phyloP scores from a whole-genome alignment of 129 eudicot genomes.

The Chrysanthemum seticuspe region DNA sequence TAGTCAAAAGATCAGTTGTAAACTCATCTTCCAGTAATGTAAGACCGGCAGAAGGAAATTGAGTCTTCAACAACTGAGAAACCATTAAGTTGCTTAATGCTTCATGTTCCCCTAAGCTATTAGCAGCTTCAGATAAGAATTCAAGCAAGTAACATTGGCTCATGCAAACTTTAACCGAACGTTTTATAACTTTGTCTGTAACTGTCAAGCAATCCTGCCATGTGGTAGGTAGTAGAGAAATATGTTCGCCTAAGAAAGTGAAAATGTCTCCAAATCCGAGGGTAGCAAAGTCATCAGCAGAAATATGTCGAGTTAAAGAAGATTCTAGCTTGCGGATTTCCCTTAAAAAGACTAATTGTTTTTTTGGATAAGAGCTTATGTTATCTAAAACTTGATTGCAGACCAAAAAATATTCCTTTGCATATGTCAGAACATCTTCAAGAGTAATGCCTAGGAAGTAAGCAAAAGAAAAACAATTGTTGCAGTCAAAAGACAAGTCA shows the following conservation, averaged over 20 bases:
- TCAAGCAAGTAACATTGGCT: constrained; percentile 54
- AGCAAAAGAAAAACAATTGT: too few species aligned
- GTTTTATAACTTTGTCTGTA: constrained; percentile 32
- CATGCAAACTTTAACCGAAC: constrained; percentile 60
- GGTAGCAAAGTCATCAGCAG: constrained; percentile 50
- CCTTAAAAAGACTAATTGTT: constrained; percentile 37
- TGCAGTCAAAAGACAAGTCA: too few species aligned
- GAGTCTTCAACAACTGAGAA: constrained; percentile 57
- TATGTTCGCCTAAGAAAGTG: constrained; percentile 49
- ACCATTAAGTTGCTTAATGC: constrained; percentile 32
- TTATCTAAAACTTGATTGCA: constrained; percentile 21
- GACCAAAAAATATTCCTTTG: constrained; percentile 44
- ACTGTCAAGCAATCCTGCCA: constrained; percentile 41
- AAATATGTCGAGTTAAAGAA: constrained; percentile 53
- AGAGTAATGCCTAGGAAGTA: constrained; percentile 44
- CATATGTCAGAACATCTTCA: constrained; percentile 59
- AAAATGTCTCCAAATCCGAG: constrained; percentile 79
- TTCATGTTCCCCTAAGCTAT: constrained; percentile 26
- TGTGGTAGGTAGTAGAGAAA: constrained; percentile 46
- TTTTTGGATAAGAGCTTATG: constrained; percentile 30
- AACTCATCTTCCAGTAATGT: constrained; percentile 38
- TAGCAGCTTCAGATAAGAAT: constrained; percentile 65
- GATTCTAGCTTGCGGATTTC: constrained; percentile 53
- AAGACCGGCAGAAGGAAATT: constrained; percentile 70
- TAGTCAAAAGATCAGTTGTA: constrained; percentile 22